These are phyloP conservation scores for Candida ovalis DNA, from an alignment of 805 yeast genomes.

Conservation along the genomic window DNA sequence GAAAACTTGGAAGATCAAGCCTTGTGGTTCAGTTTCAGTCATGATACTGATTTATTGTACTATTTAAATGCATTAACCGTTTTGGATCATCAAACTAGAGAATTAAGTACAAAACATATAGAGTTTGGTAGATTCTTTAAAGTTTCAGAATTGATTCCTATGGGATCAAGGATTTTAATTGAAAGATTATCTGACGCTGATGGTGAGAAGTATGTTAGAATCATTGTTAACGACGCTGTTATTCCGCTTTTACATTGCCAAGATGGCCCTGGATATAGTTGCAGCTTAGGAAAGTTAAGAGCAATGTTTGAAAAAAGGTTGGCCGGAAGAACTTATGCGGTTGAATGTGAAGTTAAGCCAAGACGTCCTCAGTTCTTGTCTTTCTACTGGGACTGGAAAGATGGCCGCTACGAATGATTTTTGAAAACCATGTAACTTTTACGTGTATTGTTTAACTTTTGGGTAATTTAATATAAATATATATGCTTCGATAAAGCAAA, in stretches of 20 bases:
- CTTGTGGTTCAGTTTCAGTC: constrained; percentile 68
- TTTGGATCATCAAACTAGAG: constrained; percentile 36
- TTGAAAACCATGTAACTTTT: not conserved
- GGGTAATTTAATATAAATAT: no score
- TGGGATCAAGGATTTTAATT: constrained; percentile 51
- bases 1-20: constrained; percentile 21
- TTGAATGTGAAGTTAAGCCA: constrained; percentile 16
- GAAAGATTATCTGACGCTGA: constrained; percentile 38
- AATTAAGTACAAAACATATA: constrained; percentile 37
- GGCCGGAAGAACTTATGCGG: constrained; percentile 5
- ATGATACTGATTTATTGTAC: constrained; percentile 64
- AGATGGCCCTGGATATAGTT: constrained; percentile 54
- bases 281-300: constrained; percentile 24
- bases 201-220: constrained; percentile 39
- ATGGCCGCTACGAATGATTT: not conserved
- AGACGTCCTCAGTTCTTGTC: constrained; percentile 17
- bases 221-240: constrained; percentile 51
- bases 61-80: constrained; percentile 65
- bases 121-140: constrained; percentile 41
- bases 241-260: constrained; percentile 45
- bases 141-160: constrained; percentile 47
- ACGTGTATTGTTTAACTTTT: not conserved
- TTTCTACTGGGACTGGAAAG: constrained; percentile 28
- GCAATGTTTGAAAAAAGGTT: constrained; percentile 8
- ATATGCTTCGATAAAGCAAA: no score